phyloP scores from a whole-genome alignment of 805 yeast species.

The Wickerhamiella allomyrinae region DNA sequence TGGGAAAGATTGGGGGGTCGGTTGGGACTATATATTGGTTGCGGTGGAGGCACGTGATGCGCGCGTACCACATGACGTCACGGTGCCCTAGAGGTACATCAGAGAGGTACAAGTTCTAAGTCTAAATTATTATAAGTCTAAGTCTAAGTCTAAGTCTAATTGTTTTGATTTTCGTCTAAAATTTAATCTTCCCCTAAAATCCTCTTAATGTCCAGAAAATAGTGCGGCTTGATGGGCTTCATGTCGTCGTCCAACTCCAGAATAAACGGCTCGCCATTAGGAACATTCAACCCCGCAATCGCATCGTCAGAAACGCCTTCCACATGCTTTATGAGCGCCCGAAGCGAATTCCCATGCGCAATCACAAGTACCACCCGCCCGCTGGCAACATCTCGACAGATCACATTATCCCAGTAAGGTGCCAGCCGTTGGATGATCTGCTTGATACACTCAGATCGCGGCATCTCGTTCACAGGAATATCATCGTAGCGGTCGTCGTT shows the following conservation, averaged over 20 bases:
- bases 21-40: background rate
- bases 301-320: constrained; percentile 83
- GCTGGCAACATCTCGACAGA: constrained; percentile 62
- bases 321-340: constrained; percentile 89
- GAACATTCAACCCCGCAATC: constrained; percentile 85
- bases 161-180: too few relatives aligned
- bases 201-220: background rate
- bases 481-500: constrained; percentile 74
- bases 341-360: constrained; percentile 96
- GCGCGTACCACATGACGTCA: background rate
- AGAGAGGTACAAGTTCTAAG: too few relatives aligned
- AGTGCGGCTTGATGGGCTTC: constrained; percentile 59
- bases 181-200: background rate
- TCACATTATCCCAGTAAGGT: constrained; percentile 90
- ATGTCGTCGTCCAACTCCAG: constrained; percentile 77
- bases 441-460: constrained; percentile 86
- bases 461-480: constrained; percentile 71
- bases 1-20: background rate
- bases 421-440: constrained; percentile 88
- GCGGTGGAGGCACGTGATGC: background rate
- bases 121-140: too few relatives aligned
- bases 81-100: too few relatives aligned
- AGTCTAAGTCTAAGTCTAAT: too few relatives aligned
- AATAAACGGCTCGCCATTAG: constrained; percentile 95
- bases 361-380: constrained; percentile 84